These are phyloP conservation scores for Trametes cinnabarina DNA, from an alignment of 768 basidiomycete species.

Conservation along the genomic window DNA sequence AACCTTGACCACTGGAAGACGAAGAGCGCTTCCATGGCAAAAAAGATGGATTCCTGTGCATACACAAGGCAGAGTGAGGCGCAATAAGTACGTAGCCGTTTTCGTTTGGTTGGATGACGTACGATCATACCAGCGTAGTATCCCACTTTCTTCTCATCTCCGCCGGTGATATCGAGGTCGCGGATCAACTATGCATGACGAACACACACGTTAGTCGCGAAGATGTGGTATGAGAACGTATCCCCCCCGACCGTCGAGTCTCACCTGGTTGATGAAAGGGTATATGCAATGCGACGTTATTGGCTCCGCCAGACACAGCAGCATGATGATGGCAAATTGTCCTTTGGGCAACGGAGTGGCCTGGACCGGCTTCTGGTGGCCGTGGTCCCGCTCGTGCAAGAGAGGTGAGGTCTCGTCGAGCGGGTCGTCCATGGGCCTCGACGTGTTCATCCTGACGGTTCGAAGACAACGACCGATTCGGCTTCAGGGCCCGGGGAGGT, in stretches of 20 bases:
- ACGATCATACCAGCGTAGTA: constrained; percentile 52
- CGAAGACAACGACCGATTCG: too few relatives aligned
- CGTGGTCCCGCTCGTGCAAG: not conserved
- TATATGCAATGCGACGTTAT: constrained; percentile 45
- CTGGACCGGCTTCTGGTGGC: not conserved
- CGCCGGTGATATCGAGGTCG: constrained; percentile 41
- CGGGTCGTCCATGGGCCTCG: not conserved
- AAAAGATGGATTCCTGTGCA: constrained; percentile 46
- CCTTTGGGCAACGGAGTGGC: constrained; percentile 43
- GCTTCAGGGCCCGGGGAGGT: too few relatives aligned
- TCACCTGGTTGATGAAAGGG: constrained; percentile 50
- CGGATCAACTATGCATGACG: constrained; percentile 37
- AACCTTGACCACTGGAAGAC: constrained; percentile 47
- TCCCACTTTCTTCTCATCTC: constrained; percentile 44
- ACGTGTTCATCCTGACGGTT: not conserved
- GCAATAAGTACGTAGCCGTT: not conserved
- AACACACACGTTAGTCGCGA: not conserved
- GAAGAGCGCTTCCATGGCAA: constrained; percentile 43
- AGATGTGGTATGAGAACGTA: not conserved
- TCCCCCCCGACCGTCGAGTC: not conserved
- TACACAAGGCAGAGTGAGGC: too few relatives aligned
- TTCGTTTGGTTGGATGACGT: constrained; percentile 18
- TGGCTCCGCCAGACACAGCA: constrained; percentile 47
- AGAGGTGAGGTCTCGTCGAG: not conserved
- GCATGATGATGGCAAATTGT: constrained; percentile 44